Evolutionary conservation across 331 rosid species (phyloP).

Genomic region (Malus hybrid): DNA sequence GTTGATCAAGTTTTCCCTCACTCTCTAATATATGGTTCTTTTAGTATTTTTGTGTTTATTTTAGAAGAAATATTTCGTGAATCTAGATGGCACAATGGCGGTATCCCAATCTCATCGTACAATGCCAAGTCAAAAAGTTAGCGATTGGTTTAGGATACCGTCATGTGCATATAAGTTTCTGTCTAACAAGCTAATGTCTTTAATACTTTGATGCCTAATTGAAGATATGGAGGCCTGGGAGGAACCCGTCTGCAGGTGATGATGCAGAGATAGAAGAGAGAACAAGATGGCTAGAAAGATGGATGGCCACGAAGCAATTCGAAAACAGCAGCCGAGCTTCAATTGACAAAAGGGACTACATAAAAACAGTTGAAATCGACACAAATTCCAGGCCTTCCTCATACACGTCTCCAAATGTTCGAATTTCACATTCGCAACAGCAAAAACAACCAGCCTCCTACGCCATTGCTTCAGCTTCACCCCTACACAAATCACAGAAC

Average conservation of each 20-base stretch:
- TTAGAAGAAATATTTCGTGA: not conserved
- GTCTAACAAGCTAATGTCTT: not conserved
- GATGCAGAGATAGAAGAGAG: constrained; percentile 27
- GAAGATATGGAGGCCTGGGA: constrained; percentile 18
- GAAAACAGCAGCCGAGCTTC: constrained; percentile 9
- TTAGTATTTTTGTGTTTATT: not conserved
- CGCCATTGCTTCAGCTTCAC: not conserved
- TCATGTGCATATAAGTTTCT: too few relatives aligned
- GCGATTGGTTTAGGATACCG: too few relatives aligned
- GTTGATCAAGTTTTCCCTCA: not conserved
- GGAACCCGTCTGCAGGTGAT: constrained; percentile 10
- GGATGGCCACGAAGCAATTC: constrained; percentile 29
- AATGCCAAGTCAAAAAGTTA: too few relatives aligned
- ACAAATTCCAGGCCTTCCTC: constrained; percentile 1
- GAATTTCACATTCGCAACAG: not conserved
- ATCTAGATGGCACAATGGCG: too few relatives aligned
- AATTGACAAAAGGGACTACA: constrained; percentile 7
- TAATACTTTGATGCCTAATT: not conserved
- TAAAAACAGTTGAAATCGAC: constrained; percentile 23
- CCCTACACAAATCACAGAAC: constrained; percentile 6
- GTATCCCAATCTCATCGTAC: too few relatives aligned
- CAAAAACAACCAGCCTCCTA: constrained; percentile 5
- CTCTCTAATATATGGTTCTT: not conserved
- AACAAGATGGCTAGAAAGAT: constrained; percentile 23
- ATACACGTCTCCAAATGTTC: not conserved